Base-by-base conservation (phyloP, 352 stramenopile species). In the Pythium oligandrum region DNA sequence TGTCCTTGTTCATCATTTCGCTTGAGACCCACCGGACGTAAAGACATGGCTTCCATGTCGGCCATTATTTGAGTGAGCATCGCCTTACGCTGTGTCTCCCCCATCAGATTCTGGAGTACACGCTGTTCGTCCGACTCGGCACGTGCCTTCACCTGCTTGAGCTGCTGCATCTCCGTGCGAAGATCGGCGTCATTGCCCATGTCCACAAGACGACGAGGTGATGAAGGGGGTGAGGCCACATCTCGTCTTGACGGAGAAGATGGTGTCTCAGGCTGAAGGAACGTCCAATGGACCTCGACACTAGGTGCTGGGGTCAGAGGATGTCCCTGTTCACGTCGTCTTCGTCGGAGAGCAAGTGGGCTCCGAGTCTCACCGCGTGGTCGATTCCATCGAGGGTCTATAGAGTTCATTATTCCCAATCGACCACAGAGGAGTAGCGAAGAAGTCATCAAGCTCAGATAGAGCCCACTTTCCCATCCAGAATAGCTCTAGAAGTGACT, bases 51-150 rank as follows among this genome's bases (percentile, higher is more conserved):
- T 12, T 86, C 63, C 75, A 88, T 88, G 31, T 86, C 78, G n/a
- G 65, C 68, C 63, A 88, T 70, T 55, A 86, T 76, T 1, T 75
- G 66, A 51, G 78, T 67, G 4, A 88, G 60, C 66, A 86, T 71
- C 1, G 64, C 73, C 62, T 86, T 67, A 3, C 78, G 73, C 39
- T 88, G 78, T 1, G 73, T 85, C 46, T 86, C 75, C 0, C 78
- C 78, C 42, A 75, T 68, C 38, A 88, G 67, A 44, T 85, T 70
- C 40, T 80, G 70, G 10, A 83, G 51, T 10, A 70, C 69, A 5
- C 67, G 66, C 33, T 65, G 55, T 2, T 63, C 48, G 4, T 66
- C 54, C 35, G 38, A 8, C 9, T 66, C 51, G 0, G 32, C 42
- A 1, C 50, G 34, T 31, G 65, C 56, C 17, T 66, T 47, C 8